Base-by-base conservation (phyloP, 768 basidiomycete genomes). In the Imleria badia region DNA sequence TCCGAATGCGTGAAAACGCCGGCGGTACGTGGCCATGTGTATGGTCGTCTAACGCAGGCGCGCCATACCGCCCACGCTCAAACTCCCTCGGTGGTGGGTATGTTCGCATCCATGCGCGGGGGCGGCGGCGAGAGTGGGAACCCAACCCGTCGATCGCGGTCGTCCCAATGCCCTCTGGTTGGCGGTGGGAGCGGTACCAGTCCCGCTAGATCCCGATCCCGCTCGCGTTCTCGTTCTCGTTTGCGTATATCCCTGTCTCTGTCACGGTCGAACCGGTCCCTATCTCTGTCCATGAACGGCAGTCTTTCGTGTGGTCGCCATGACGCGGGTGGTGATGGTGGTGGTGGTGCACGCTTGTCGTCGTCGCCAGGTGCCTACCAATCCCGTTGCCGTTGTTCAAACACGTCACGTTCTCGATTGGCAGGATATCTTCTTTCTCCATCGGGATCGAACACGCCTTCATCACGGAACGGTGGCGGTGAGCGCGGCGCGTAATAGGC, bases 251-350 rank as follows among this genome's bases (percentile, higher is more conserved):
- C 73, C 9, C 75, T 50, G 2, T 65, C 63, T 44, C 64, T 64
- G 13, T 74, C 73, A 33, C 75, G 70, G 6, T 77, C 76, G 52
- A 71, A 75, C 34, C 76, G 67, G 13, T 77, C 76, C 31, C 76
- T 68, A 36, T 76, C 75, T 45, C 61, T 63, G 15, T 68, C 66
- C 47, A 59, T 4, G 20, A 60, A 43, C 14, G 66, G 46, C 0
- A 59, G 65, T 48, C 74, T 63, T 3, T 80, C 78, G 65, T 73
- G 75, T 17, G 64, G 53, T 50, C 69, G 64, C 70, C 62, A 72
- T 14, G 58, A 41, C 13, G 59, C 55, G 14, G 56, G 58, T 3
- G 48, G 44, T 3, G 45, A n/a, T n/a, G n/a, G 40, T 1, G 55
- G 60, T 10, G 31, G 20, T 10, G 50, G 50, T 36, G 51, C 61